Conservation (phyloP, 768 basidiomycete species). For the Russula brevipes region DNA sequence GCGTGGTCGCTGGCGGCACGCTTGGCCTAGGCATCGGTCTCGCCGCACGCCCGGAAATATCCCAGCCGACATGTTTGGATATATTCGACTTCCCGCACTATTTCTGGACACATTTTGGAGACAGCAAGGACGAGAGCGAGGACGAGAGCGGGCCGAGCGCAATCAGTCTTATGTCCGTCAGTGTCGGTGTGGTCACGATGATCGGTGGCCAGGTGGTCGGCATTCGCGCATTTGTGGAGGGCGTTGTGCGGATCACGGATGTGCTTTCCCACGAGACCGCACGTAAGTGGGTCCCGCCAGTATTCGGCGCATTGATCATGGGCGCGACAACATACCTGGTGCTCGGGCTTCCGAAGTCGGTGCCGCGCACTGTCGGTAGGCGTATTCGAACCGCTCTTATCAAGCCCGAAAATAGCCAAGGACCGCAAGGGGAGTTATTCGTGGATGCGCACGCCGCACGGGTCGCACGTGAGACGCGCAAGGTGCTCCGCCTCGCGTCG, state of each 20-base stretch:
- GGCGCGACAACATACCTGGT: constrained; percentile 78
- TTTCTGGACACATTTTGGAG: constrained; percentile 65
- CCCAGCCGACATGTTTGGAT: constrained; percentile 77
- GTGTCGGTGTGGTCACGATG: constrained; percentile 84
- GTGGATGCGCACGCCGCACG: constrained; percentile 64
- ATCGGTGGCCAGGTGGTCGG: constrained; percentile 81
- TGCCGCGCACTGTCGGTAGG: constrained; percentile 86
- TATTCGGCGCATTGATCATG: constrained; percentile 69
- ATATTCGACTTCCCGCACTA: constrained; percentile 83
- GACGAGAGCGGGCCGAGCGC: constrained; percentile 52
- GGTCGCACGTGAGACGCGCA: constrained; percentile 80
- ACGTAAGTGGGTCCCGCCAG: constrained; percentile 83
- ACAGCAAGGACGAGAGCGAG: constrained; percentile 38
- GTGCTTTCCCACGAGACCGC: constrained; percentile 74
- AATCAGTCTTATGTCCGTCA: constrained; percentile 66
- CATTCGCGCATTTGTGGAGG: constrained; percentile 70
- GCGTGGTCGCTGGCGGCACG: constrained; percentile 70
- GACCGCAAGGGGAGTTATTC: constrained; percentile 51
- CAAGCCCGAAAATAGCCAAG: constrained; percentile 41
- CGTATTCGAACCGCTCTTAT: constrained; percentile 66
- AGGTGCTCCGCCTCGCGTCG: constrained; percentile 83
- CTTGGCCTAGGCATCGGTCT: constrained; percentile 81
- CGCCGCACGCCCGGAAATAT: constrained; percentile 67
- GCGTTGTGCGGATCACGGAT: constrained; percentile 67
- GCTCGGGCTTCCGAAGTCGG: constrained; percentile 78